Conservation (phyloP, 2,329 filamentous ascomycete genomes). For the Penicillium paneum region DNA sequence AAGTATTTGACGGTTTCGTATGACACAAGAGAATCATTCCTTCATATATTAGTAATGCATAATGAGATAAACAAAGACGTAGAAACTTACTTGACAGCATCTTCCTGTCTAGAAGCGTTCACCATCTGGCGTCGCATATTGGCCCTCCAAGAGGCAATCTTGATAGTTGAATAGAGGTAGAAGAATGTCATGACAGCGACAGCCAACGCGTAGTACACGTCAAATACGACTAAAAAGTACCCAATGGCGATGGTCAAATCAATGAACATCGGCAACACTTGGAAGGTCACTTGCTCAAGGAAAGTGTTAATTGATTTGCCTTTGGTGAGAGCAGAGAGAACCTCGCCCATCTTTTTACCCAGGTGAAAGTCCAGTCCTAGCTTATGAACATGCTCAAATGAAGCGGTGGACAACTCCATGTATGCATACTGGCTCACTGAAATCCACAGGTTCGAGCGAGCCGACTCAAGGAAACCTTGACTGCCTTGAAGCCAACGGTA, state of each 20-base stretch:
- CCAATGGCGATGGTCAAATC: conserved; percentile 59
- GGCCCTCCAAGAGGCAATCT: conserved; percentile 73
- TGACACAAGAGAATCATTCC: conserved; percentile 88
- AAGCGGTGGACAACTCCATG: conserved; percentile 82
- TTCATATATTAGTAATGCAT: conserved; percentile 17
- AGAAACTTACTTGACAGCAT: conserved; percentile 71
- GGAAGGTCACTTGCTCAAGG: conserved; percentile 63
- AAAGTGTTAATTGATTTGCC: conserved; percentile 51
- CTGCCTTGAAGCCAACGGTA: conserved; percentile 74
- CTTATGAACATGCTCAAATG: conserved; percentile 90
- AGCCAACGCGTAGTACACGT: conserved; percentile 60
- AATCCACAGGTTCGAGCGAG: conserved; percentile 84
- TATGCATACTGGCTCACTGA: conserved; percentile 93
- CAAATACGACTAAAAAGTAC: conserved; percentile 59
- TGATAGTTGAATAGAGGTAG: conserved; percentile 52
- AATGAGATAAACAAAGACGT: neutral
- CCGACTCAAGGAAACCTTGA: conserved; percentile 62
- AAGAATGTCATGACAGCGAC: conserved; percentile 54
- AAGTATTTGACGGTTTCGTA: conserved; percentile 91
- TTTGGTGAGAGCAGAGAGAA: conserved; percentile 50
- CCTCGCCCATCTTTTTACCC: conserved; percentile 52
- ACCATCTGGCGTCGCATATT: conserved; percentile 86
- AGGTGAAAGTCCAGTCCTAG: conserved; percentile 63
- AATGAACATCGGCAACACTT: conserved; percentile 58
- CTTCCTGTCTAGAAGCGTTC: conserved; percentile 85